Conservation (phyloP, 768 basidiomycete genomes). For the Chalciporus pseudorubinellus region DNA sequence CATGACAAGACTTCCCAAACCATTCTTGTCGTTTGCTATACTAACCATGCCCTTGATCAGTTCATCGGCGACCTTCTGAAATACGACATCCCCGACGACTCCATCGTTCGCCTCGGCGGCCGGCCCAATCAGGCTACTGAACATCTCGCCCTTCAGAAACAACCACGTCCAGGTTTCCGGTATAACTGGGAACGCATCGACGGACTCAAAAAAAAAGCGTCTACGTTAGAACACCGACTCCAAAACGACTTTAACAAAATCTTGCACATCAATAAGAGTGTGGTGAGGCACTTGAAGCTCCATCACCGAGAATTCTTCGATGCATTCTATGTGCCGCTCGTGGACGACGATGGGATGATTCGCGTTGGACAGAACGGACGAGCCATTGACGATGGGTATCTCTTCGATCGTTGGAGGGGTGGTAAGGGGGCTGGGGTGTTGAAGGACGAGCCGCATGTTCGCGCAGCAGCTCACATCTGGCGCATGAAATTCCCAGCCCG, state of each 20-base stretch:
- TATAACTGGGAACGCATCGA: conserved; percentile 9
- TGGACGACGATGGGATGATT: conserved; percentile 41
- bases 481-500: conserved; percentile 31
- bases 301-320: conserved; percentile 40
- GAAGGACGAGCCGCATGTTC: conserved; percentile 24
- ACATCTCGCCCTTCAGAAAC: conserved; percentile 38
- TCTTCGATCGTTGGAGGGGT: conserved; percentile 45
- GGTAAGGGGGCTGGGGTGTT: conserved; percentile 47
- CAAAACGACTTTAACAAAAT: not conserved
- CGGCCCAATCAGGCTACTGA: conserved; percentile 50
- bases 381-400: conserved; percentile 36
- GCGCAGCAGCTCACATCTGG: conserved; percentile 37
- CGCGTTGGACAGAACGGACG: conserved; percentile 42
- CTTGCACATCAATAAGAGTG: conserved; percentile 22
- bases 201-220: conserved; percentile 29
- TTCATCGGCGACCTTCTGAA: conserved; percentile 59
- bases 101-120: conserved; percentile 57
- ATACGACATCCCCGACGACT: conserved; percentile 47
- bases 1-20: conserved; percentile 44
- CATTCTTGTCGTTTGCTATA: conserved; percentile 71
- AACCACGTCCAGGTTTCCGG: not conserved
- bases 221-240: conserved; percentile 33
- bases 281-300: conserved; percentile 46
- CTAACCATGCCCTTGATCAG: conserved; percentile 72
- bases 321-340: conserved; percentile 42